A percentile compares a stretch with the other conserved stretches of the same genome.
phyloP scores from a whole-genome alignment of 768 basidiomycete genomes.

The Serpula lacrymans region DNA sequence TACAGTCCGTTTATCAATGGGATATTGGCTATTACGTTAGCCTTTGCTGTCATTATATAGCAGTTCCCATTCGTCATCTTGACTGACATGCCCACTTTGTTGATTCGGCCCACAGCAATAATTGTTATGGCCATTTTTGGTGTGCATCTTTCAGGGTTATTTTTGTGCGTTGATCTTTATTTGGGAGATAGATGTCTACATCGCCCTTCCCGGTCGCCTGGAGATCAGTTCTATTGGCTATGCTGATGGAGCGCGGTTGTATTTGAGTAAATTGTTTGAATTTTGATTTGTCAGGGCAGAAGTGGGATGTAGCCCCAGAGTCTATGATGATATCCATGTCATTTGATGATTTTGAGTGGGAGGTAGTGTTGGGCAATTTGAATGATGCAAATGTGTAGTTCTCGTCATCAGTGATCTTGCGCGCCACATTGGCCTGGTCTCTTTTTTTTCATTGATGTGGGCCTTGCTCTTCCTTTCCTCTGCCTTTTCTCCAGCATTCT shows the following conservation, averaged over 20 bases:
- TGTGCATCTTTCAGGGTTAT: neutral
- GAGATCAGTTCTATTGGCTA: neutral
- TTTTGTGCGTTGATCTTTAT: neutral
- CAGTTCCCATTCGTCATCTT: no score
- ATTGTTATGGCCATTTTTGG: constrained; percentile 1
- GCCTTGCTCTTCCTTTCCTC: constrained; percentile 3
- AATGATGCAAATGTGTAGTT: neutral
- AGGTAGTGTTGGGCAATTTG: no score
- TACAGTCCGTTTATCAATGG: no score
- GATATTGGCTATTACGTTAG: no score
- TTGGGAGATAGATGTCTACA: neutral
- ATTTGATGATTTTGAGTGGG: neutral
- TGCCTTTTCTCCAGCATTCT: constrained; percentile 1
- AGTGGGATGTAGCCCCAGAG: constrained; percentile 2
- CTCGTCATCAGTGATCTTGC: neutral
- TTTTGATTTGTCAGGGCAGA: neutral
- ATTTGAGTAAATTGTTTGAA: neutral
- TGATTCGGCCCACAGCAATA: neutral
- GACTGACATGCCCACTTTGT: no score
- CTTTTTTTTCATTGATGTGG: neutral
- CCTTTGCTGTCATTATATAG: no score
- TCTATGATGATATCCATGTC: neutral
- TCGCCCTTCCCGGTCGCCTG: neutral
- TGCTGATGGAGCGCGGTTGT: neutral
- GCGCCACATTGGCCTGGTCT: neutral